Conservation (phyloP, 139 green algal species). For the Choricystis sp. region DNA sequence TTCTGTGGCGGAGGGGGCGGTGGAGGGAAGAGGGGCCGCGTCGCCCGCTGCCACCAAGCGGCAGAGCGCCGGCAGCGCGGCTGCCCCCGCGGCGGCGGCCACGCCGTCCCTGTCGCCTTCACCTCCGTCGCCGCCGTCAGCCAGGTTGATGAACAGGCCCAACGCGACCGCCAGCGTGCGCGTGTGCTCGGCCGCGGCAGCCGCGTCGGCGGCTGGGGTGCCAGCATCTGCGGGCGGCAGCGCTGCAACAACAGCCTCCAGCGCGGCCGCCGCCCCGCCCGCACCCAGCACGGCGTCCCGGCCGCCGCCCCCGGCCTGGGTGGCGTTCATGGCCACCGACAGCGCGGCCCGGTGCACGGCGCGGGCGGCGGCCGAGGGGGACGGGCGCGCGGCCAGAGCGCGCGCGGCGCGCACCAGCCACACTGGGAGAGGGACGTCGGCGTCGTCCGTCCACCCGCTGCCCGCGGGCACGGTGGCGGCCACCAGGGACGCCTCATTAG, state of each 20-base stretch:
- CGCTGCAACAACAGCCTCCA: background rate
- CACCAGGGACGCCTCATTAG: background rate
- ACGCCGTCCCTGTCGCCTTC: background rate
- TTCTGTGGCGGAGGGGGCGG: background rate
- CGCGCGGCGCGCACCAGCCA: background rate
- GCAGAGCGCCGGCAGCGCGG: background rate
- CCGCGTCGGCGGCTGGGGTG: background rate
- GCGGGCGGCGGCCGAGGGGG: background rate
- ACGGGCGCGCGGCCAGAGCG: background rate
- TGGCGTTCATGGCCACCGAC: background rate
- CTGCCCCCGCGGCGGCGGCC: too few relatives aligned
- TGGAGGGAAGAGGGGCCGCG: background rate
- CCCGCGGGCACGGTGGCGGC: background rate
- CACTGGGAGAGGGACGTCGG: background rate
- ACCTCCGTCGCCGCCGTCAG: background rate
- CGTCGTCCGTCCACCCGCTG: background rate
- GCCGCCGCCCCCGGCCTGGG: background rate
- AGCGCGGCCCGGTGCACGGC: background rate
- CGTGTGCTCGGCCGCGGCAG: too few relatives aligned
- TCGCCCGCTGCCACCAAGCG: background rate
- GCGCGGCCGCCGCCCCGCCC: too few relatives aligned
- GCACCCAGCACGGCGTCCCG: background rate
- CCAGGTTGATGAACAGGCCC: background rate
- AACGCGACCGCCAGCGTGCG: background rate
- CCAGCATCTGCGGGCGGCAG: background rate